phyloP scores from a whole-genome alignment of 768 basidiomycete species.

The Podaxis sp. region DNA sequence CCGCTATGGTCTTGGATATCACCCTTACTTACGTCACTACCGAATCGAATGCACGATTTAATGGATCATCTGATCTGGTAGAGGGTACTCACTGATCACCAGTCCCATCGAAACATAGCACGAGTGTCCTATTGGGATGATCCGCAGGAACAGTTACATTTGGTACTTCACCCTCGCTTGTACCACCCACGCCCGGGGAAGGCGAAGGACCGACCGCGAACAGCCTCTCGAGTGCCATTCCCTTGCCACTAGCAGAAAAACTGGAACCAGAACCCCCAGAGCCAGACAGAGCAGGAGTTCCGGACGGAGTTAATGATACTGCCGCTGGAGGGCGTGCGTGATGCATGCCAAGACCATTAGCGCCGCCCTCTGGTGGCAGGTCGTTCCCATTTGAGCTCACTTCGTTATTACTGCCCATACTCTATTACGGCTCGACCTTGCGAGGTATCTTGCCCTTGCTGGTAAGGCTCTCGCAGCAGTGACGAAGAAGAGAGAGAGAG shows the following conservation, averaged over 20 bases:
- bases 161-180: not conserved
- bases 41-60: slow-evolving; percentile 14
- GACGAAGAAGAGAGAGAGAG: not conserved
- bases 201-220: not conserved
- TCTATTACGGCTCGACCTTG: not conserved
- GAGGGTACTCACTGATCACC: slow-evolving; percentile 38
- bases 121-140: slow-evolving; percentile 31
- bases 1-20: not conserved
- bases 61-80: not conserved
- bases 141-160: slow-evolving; percentile 15
- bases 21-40: slow-evolving; percentile 19
- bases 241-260: not conserved
- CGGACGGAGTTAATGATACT: slow-evolving; percentile 3
- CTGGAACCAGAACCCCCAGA: not conserved
- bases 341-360: not conserved
- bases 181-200: not conserved
- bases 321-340: not conserved
- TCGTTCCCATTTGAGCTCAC: not conserved
- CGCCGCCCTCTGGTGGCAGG: not conserved
- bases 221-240: not conserved
- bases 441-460: not conserved
- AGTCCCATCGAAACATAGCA: slow-evolving; percentile 63
- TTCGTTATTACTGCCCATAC: not conserved
- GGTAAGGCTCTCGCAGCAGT: not conserved
- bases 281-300: not conserved